phyloP scores from a whole-genome alignment of 352 stramenopile genomes.

The Globisporangium camurandrum region DNA sequence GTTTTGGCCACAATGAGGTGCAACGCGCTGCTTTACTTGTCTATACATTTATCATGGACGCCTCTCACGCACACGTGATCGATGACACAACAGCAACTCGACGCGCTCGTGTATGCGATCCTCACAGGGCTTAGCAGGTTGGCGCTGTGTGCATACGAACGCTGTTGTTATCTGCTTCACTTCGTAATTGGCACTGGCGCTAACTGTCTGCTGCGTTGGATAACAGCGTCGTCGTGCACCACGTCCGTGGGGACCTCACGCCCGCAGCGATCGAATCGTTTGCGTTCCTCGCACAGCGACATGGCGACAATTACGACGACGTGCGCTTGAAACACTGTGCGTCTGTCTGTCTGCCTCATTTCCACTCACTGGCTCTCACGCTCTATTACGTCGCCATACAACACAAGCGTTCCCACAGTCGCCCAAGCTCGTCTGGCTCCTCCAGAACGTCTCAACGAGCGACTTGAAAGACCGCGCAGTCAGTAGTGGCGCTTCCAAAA shows the following conservation, averaged over 20 bases:
- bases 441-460: constrained; percentile 51
- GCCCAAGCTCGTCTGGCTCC: constrained; percentile 64
- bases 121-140: constrained; percentile 59
- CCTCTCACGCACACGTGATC: neutral
- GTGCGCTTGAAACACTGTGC: constrained; percentile 21
- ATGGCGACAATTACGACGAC: constrained; percentile 17
- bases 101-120: constrained; percentile 61
- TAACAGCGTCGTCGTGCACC: constrained; percentile 57
- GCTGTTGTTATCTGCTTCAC: neutral
- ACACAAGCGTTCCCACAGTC: constrained; percentile 68
- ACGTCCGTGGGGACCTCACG: constrained; percentile 47
- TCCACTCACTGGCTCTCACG: neutral
- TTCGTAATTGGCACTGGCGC: neutral
- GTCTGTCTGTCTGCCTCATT: neutral
- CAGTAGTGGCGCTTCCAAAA: constrained; percentile 3
- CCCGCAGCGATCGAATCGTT: constrained; percentile 45
- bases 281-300: constrained; percentile 38
- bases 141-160: too few species aligned
- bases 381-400: constrained; percentile 12
- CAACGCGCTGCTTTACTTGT: neutral
- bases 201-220: neutral
- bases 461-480: constrained; percentile 61
- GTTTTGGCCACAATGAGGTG: constrained; percentile 30
- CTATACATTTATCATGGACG: too few species aligned
- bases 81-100: constrained; percentile 25